Evolutionary conservation across 2,329 filamentous ascomycete species (phyloP), one percentile per base, ranked within the genome.

Genomic region (Piedraia hortae): DNA sequence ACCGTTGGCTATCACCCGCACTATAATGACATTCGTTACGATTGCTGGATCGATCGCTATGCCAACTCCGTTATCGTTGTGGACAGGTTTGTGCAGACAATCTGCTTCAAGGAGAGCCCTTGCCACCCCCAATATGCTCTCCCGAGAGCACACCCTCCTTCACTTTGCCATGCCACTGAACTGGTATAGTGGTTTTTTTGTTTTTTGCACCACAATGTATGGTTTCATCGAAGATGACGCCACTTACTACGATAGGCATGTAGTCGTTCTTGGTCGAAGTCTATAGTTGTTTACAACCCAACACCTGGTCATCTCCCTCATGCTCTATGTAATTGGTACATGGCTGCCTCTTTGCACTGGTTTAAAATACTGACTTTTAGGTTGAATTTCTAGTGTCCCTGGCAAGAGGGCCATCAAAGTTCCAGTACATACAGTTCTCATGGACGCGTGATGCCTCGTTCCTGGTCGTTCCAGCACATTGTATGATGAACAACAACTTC

Each of bases 401-500:
- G 24, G 75, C 90, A 47, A 82, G 88, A 34, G 80, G 82, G 18
- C 74, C 91, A 49, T 91, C 93, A 56, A 75, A 71, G 45, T 93
- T 97, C 51, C 85, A 97, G 48, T 97, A 97, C 50, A 90, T 78
- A 30, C 85, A 97, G 48, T 97, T 93, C 40, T 85, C 80, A 24
- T 97, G 85, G 85, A 93, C 85, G 8, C 85, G 97, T 46, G 93
- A 97, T 80, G 85, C 88, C 4, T 62, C 97, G 10, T 93, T 89
- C 54, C 59, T 97, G 38, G 91, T 97, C 38, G 82, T 93, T 17
- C 80, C 90, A 4, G 80, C 97, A 48, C 80, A 85, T 7, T 85
- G 97, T 46, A 97, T 97, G 46, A 77, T 93, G 51, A 93, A 97
- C 75, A 97, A 97, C 59, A 97, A 97, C 48, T 72, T 97, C 33